phyloP scores from a whole-genome alignment of 495 filamentous ascomycete species.

The Aspergillus heteromorphus region DNA sequence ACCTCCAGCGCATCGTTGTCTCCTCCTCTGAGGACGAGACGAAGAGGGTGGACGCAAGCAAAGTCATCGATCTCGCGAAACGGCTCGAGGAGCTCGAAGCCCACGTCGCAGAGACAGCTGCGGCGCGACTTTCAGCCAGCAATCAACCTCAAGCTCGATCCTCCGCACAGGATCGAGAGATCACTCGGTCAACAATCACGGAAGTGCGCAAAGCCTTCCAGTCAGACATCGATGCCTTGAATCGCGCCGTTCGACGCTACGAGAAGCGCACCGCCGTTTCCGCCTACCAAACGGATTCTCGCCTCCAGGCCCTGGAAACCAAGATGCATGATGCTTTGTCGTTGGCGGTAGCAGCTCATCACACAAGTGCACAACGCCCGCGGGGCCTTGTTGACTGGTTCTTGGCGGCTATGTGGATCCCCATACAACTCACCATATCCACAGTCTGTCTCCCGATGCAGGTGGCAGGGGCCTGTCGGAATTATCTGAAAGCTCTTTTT shows the following conservation, averaged over 20 bases:
- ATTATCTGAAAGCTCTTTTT: conserved; percentile 10
- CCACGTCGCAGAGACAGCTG: conserved; percentile 41
- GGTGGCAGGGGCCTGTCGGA: conserved; percentile 15
- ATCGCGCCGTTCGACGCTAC: conserved; percentile 85
- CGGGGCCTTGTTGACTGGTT: conserved; percentile 23
- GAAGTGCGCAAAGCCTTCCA: conserved; percentile 63
- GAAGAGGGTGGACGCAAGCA: conserved; percentile 32
- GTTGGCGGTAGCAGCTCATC: conserved; percentile 70
- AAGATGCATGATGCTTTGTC: conserved; percentile 72
- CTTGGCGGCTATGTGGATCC: conserved; percentile 26
- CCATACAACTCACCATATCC: conserved; percentile 22
- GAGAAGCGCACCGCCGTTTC: conserved; percentile 79
- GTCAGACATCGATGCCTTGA: conserved; percentile 82
- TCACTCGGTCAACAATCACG: conserved; percentile 30
- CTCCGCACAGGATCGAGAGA: conserved; percentile 13
- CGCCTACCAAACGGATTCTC: conserved; percentile 66
- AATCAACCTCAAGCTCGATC: not conserved
- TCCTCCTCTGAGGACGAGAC: conserved; percentile 37
- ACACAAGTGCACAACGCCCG: conserved; percentile 19
- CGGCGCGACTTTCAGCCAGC: conserved; percentile 18
- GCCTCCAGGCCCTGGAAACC: conserved; percentile 62
- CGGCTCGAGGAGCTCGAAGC: conserved; percentile 71
- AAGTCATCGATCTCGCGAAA: conserved; percentile 51
- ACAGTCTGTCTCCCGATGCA: conserved; percentile 23
- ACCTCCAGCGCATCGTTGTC: conserved; percentile 72